Evolutionary conservation across 2,329 filamentous ascomycete species (phyloP).

Genomic region (Fusarium austroafricanum): DNA sequence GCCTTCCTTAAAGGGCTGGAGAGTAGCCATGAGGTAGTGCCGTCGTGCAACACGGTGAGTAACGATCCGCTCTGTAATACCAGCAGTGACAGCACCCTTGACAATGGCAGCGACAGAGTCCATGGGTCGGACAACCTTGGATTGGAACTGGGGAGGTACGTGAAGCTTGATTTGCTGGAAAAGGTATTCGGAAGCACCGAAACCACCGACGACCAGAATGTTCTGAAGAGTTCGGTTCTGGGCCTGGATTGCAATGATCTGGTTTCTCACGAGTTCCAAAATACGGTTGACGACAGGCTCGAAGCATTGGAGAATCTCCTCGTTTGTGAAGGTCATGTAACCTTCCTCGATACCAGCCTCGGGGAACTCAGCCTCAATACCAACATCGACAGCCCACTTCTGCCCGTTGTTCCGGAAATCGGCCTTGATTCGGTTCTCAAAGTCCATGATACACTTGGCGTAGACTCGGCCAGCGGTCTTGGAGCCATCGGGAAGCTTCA

Average conservation of each 20-base stretch:
- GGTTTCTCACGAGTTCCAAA: slow-evolving; percentile 93
- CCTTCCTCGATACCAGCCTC: slow-evolving; percentile 98
- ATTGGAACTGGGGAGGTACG: slow-evolving; percentile 97
- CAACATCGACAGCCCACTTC: slow-evolving; percentile 99
- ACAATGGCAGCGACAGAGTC: slow-evolving; percentile 98
- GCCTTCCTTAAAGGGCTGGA: slow-evolving; percentile 98
- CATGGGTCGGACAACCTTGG: slow-evolving; percentile 98
- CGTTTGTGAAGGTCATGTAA: slow-evolving; percentile 99
- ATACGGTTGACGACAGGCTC: slow-evolving; percentile 98
- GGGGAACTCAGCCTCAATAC: slow-evolving; percentile 97
- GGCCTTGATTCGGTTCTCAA: slow-evolving; percentile 99
- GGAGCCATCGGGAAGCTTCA: slow-evolving; percentile 97
- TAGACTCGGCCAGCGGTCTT: slow-evolving; percentile 98
- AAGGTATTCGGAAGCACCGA: slow-evolving; percentile 97
- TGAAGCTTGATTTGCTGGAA: slow-evolving; percentile 99
- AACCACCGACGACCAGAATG: slow-evolving; percentile 96
- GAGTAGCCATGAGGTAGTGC: slow-evolving; percentile 98
- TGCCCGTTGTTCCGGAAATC: slow-evolving; percentile 99
- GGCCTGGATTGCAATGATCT: slow-evolving; percentile 98
- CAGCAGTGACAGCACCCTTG: slow-evolving; percentile 96
- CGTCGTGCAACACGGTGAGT: slow-evolving; percentile 96
- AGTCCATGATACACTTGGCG: slow-evolving; percentile 99
- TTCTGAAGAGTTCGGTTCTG: slow-evolving; percentile 96
- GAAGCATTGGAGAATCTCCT: slow-evolving; percentile 98
- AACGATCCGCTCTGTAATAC: slow-evolving; percentile 96